These are phyloP conservation scores for Sisymbrium altissimum DNA, from an alignment of 345 rosid genomes.

Conservation along the genomic window DNA sequence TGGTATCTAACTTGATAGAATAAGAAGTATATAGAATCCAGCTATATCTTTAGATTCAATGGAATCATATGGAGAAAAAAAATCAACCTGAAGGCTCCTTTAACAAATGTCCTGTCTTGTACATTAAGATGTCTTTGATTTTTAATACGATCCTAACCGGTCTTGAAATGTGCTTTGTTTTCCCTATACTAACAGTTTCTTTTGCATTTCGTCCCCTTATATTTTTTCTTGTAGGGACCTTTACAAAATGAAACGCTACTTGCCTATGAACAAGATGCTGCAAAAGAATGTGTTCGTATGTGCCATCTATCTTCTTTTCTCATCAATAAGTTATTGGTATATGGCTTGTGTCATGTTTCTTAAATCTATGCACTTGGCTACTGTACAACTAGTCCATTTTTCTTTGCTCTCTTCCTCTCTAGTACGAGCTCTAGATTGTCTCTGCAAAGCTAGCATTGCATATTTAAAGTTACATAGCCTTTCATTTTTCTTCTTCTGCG, in stretches of 20 bases:
- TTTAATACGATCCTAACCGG: background rate
- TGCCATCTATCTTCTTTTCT: constrained; percentile 19
- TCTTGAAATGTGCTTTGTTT: background rate
- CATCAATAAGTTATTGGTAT: constrained; percentile 1
- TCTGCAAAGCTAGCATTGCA: background rate
- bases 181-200: background rate
- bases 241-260: constrained; percentile 42
- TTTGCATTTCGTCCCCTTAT: constrained; percentile 1
- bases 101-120: background rate
- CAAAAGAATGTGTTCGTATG: constrained; percentile 58
- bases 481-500: background rate
- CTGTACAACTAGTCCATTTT: background rate
- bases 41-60: background rate
- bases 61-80: background rate
- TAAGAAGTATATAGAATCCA: background rate
- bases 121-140: background rate
- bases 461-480: background rate
- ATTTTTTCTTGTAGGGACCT: constrained; percentile 36
- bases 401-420: background rate
- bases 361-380: constrained; percentile 1
- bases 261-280: constrained; percentile 52
- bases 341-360: constrained; percentile 7
- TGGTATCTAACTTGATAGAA: background rate
- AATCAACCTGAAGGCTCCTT: background rate
- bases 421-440: background rate